phyloP scores from a whole-genome alignment of 805 yeast genomes.

The Ogataea ramenticola region DNA sequence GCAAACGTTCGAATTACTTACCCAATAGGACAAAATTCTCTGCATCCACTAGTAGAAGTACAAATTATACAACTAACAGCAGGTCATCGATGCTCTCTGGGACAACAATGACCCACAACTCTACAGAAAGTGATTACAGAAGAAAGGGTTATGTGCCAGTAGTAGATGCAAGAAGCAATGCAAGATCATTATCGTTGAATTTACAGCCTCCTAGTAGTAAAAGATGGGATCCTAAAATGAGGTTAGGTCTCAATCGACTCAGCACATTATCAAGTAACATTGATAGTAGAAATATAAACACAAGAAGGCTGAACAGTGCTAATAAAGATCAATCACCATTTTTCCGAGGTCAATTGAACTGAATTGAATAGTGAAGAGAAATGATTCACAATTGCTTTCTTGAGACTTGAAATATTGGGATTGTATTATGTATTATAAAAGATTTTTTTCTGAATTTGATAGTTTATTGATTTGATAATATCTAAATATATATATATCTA shows the following conservation, averaged over 20 bases:
- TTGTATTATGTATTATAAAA: no score
- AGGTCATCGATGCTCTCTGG: no score
- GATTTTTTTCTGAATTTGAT: background rate
- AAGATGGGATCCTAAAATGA: background rate
- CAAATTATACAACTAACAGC: no score
- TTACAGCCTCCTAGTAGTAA: conserved; percentile 3
- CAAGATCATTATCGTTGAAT: conserved; percentile 2
- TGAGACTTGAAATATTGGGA: no score
- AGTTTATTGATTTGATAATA: background rate
- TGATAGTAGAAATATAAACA: background rate
- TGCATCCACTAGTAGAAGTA: background rate
- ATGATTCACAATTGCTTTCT: no score
- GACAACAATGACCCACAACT: no score
- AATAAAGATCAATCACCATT: background rate
- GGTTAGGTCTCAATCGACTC: background rate
- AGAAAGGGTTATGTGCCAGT: background rate
- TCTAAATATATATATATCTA: background rate
- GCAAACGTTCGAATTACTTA: no score
- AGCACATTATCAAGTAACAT: background rate
- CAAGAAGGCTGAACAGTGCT: background rate
- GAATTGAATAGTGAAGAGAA: no score
- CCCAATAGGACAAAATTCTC: background rate
- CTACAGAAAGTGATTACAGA: background rate
- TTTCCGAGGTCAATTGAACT: background rate
- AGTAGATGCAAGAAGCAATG: background rate